Base-by-base conservation (phyloP, 352 stramenopile genomes). In the Blastocystis hominis region DNA sequence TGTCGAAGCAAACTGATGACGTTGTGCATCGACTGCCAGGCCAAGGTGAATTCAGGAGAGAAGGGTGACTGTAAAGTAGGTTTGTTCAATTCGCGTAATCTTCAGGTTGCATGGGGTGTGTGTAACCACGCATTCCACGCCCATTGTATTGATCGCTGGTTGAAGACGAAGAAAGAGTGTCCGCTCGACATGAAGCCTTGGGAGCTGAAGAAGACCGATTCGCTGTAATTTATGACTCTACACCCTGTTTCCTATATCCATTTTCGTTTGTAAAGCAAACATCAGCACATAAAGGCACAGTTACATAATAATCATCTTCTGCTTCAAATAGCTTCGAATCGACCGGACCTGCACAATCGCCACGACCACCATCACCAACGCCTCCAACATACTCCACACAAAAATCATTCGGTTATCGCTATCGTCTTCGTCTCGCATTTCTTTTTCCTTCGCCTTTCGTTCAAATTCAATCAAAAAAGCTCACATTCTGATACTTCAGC, bases 101-200 rank as follows among this genome's bases (percentile, higher is more conserved):
- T 55, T 3, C 61, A 86, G 63, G 63, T 86, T 86, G 76, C 63
- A 36, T 86, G 76, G 76, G 76, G 76, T 62, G 63, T 7, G n/a
- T 86, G 76, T 36, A 59, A 59, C 69, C 76, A 86, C 44, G 76
- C 59, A 3, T 86, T 86, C 50, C 76, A 86, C 54, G 59, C 59
- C 47, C 76, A 86, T 75, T 86, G 76, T 44, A 86, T 86, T 86
- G 40, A 86, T 38, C 36, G 76, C 17, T 86, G 76, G 76, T 46
- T 86, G 46, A 34, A 86, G 50, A 76, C 63, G 63, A 72, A 86
- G 59, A 72, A 86, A 38, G 63, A 86, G 59, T 86, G 76, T 61
- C 76, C 76, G 72, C 59, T 86, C 17, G 76, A 86, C 20, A 86
- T 86, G 76, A 86, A 72, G 44, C 59, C 76, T n/a, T 86, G 76